Evolutionary conservation across 1,284 basidiomycete genomes (phyloP), one percentile per base, ranked within the genome.

Genomic region (Gomphus sp.): DNA sequence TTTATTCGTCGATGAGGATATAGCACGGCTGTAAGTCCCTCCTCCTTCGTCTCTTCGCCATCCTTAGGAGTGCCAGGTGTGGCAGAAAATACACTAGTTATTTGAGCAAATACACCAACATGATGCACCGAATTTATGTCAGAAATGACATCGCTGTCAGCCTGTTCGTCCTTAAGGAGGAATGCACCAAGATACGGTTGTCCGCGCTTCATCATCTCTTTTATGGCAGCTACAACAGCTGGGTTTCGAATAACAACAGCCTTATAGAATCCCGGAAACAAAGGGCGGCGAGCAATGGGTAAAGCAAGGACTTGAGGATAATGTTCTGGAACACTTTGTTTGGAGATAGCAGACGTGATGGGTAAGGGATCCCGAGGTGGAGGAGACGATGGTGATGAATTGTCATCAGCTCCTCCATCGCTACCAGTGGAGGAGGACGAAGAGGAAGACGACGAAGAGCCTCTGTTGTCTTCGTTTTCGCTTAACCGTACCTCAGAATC

Each of bases 101-200:
- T 94, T 74, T 99, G 96, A 3, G 94, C 94, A 69, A 99, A 98
- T 9, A 99, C 94, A 62, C 97, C 97, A 58, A 98, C 93, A 3
- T 84, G 82, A 73, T 98, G 92, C 2, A 99, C 93, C 62, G 92
- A 86, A 72, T 91, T 82, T 55, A 93, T 73, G 67, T 90, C 88
- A 62, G 89, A 90, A 67, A 98, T 97, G 60, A 96, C 83, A 71
- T 99, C 97, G 66, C 88, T 89, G 72, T 99, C 96, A 60, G 87
- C 81, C 65, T 93, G 85, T 65, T 94, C 91, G 70, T 98, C 94
- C 76, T 98, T 98, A 67, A 98, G 85, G 47, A 99, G 74, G 78
- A 99, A 99, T 28, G 96, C 97, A 60, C 97, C 96, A 62, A 99
- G 84, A 73, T 99, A 99, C 0, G 95, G 95, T 72, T 98, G 96